Conservation (phyloP, 2,329 filamentous ascomycete genomes). For the Dactylonectria estremocensis region DNA sequence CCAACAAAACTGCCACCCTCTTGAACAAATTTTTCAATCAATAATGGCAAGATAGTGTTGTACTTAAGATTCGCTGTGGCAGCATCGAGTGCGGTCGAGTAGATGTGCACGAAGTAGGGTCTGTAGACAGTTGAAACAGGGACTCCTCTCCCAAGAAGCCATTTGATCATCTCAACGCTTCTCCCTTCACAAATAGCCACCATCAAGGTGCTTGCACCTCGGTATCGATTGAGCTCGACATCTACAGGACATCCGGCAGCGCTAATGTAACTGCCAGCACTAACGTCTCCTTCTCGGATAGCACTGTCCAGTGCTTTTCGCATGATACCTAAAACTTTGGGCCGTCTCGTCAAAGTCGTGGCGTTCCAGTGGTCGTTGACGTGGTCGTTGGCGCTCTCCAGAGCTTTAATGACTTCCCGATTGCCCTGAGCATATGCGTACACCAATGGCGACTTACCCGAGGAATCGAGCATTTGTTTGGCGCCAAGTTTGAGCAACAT, state of each 20-base stretch:
- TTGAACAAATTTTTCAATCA: neutral
- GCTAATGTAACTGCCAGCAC: neutral
- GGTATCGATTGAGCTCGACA: neutral
- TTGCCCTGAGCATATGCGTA: neutral
- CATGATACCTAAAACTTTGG: accelerated
- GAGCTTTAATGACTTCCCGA: neutral
- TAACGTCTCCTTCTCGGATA: neutral
- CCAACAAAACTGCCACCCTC: neutral
- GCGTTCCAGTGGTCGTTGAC: too few relatives aligned
- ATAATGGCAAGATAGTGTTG: neutral
- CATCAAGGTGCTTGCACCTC: neutral
- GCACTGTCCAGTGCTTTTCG: neutral
- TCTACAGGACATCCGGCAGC: slow-evolving; percentile 6
- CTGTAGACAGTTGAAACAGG: neutral
- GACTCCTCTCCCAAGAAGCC: neutral
- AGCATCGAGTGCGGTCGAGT: neutral
- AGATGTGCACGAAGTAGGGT: neutral
- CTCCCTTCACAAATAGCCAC: neutral
- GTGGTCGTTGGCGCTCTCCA: neutral
- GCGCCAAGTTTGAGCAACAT: neutral
- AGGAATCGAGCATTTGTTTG: neutral
- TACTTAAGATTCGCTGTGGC: neutral
- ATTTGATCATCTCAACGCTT: neutral
- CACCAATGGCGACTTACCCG: neutral
- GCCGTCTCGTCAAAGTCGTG: too few relatives aligned